Percentiles rank a stretch among this genome's conserved stretches.
Evolutionary conservation across 2,329 filamentous ascomycete species (phyloP).

Genomic region (Botrytis galanthina): DNA sequence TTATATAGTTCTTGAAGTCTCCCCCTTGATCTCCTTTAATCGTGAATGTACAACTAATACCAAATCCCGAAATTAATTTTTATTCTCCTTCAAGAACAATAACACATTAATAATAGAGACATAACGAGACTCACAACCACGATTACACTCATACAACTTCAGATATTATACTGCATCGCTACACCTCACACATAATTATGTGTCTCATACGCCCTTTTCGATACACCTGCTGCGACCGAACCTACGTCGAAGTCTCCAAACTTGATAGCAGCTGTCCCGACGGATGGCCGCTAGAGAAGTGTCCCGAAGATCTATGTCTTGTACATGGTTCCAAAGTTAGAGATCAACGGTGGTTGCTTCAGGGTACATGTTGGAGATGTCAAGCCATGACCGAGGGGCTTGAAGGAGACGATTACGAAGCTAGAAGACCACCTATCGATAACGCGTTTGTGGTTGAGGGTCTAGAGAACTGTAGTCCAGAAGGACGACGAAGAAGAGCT

Average conservation of each 20-base stretch:
- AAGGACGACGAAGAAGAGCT: conserved; percentile 23
- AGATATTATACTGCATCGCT: not conserved
- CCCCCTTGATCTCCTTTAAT: not conserved
- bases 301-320: conserved; percentile 33
- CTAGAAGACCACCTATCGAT: conserved; percentile 32
- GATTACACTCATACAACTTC: not conserved
- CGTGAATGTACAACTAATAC: conserved; percentile 6
- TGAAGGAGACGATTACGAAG: conserved; percentile 22
- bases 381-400: conserved; percentile 19
- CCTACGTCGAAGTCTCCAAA: conserved; percentile 30
- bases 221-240: conserved; percentile 31
- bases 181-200: conserved; percentile 25
- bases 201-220: conserved; percentile 32
- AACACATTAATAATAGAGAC: not conserved
- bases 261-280: conserved; percentile 29
- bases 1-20: not conserved
- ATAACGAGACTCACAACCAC: not conserved
- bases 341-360: conserved; percentile 7
- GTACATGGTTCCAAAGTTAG: conserved; percentile 21
- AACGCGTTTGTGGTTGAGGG: conserved; percentile 29
- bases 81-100: not conserved
- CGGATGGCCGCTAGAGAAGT: conserved; percentile 33
- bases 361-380: conserved; percentile 34
- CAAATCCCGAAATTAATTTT: not conserved
- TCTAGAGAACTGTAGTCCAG: conserved; percentile 24